Conservation (phyloP, 2,329 filamentous ascomycete genomes). For the Penicillium sp. region DNA sequence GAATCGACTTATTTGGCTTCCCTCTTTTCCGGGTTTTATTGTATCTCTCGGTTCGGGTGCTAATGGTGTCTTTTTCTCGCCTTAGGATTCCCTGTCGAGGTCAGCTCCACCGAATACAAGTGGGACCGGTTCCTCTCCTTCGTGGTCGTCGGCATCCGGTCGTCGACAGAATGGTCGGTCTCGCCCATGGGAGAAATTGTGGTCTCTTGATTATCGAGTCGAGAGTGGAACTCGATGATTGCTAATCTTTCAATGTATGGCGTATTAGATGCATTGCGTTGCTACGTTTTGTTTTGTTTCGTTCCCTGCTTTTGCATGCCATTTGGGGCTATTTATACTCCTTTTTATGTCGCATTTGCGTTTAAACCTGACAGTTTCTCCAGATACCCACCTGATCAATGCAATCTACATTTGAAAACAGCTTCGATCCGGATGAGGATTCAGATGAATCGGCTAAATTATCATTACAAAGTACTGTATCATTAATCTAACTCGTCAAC, state of each 20-base stretch:
- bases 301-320: not conserved
- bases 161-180: conserved; percentile 24
- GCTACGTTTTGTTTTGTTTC: not conserved
- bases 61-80: not conserved
- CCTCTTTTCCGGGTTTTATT: conserved; percentile 24
- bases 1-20: conserved; percentile 13
- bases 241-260: not conserved
- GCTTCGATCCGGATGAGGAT: too few relatives aligned
- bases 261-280: not conserved
- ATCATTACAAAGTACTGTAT: not conserved
- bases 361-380: conserved; percentile 7
- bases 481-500: conserved; percentile 33
- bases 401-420: conserved; percentile 5
- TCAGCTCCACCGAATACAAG: conserved; percentile 3
- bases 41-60: not conserved
- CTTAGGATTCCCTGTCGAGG: not conserved
- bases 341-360: not conserved
- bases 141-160: conserved; percentile 28
- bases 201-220: conserved; percentile 43
- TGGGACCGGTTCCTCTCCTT: conserved; percentile 21
- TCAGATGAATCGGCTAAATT: not conserved
- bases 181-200: conserved; percentile 43
- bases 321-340: not conserved
- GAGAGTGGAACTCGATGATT: conserved; percentile 27
- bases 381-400: conserved; percentile 20